These are phyloP conservation scores for Kalanchoe fedtschenkoi DNA, from an alignment of 164 flowering plant genomes.

Conservation along the genomic window DNA sequence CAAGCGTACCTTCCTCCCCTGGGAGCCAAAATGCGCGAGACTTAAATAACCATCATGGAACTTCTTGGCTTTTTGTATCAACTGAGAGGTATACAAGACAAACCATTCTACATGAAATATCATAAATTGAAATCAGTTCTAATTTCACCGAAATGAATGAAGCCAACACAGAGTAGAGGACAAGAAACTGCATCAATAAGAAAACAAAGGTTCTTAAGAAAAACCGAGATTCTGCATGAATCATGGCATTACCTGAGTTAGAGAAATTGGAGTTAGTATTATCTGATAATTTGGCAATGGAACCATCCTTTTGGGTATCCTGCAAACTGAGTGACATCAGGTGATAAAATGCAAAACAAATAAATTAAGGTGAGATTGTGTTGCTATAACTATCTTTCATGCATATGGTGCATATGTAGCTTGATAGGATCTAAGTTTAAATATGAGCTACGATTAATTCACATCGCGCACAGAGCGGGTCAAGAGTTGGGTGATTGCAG, in stretches of 20 bases:
- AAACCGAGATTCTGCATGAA: too few species aligned
- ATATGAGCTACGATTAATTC: not conserved
- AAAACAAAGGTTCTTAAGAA: not conserved
- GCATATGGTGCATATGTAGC: not conserved
- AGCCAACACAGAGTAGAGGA: not conserved
- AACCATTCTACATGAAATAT: slow-evolving; percentile 36
- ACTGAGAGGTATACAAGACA: slow-evolving; percentile 48
- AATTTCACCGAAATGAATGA: not conserved
- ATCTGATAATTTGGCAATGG: not conserved
- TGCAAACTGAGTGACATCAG: not conserved
- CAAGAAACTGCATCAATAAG: not conserved
- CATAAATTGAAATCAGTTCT: not conserved
- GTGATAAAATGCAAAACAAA: not conserved
- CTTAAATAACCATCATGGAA: slow-evolving; percentile 50
- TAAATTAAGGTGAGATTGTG: not conserved
- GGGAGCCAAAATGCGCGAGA: slow-evolving; percentile 26
- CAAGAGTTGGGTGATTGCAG: not conserved
- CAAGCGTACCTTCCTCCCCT: slow-evolving; percentile 37
- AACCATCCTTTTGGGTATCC: not conserved
- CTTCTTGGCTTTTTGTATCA: slow-evolving; percentile 53
- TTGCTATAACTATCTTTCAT: not conserved
- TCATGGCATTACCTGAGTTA: not conserved
- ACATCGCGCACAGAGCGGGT: not conserved
- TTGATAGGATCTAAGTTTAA: not conserved
- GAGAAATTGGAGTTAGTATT: not conserved